These are phyloP conservation scores for Cryomyces antarcticus DNA, from an alignment of 495 filamentous ascomycete species.

Conservation along the genomic window DNA sequence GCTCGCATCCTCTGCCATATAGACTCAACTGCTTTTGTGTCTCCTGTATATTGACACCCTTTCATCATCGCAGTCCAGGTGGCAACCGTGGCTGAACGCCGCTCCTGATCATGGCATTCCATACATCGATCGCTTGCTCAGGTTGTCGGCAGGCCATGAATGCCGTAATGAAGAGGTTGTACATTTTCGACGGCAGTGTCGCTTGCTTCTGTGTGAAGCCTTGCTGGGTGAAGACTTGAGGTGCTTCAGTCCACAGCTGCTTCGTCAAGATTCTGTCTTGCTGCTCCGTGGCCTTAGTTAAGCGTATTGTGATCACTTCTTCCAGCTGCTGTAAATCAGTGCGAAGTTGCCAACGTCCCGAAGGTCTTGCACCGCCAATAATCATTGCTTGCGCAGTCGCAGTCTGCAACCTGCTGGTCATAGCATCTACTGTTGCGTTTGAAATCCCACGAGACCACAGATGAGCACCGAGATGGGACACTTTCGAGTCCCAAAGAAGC, in stretches of 20 bases:
- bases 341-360: too few species aligned
- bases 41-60: constrained; percentile 29
- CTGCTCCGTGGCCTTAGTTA: constrained; percentile 8
- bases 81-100: constrained; percentile 29
- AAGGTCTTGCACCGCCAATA: too few species aligned
- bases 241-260: constrained; percentile 4
- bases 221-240: neutral
- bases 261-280: constrained; percentile 1
- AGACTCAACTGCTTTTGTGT: constrained; percentile 28
- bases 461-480: too few species aligned
- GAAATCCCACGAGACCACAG: too few species aligned
- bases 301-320: neutral
- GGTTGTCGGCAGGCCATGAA: constrained; percentile 29
- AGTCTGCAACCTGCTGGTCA: too few species aligned
- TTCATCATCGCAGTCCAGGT: constrained; percentile 45
- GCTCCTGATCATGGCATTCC: constrained; percentile 33
- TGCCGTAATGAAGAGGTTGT: constrained; percentile 31
- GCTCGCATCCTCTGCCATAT: constrained; percentile 36
- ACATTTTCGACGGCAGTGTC: constrained; percentile 11
- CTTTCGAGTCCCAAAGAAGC: too few species aligned
- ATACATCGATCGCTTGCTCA: constrained; percentile 31
- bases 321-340: too few species aligned
- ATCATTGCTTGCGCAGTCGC: too few species aligned
- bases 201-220: neutral
- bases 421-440: too few species aligned